Base-by-base conservation (phyloP, 257 asterid species). In the Ilex aquifolium region DNA sequence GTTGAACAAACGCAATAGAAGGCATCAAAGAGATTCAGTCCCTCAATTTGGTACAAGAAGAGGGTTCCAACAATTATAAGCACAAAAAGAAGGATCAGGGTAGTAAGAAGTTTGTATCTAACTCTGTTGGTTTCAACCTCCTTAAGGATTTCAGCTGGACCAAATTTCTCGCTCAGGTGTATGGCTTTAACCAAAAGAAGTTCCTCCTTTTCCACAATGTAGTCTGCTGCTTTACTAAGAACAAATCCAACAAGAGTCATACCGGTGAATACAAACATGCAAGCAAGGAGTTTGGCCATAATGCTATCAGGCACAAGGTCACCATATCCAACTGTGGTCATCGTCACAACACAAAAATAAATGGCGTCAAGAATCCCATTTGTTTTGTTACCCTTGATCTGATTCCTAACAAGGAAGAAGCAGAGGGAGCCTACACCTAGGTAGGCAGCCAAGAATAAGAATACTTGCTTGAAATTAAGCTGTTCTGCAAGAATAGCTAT, bases 251-350 rank as follows among this genome's bases (percentile, higher is more conserved):
- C 61, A 40, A 92, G 58, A 59, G 88, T 89, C 97, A 88, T 87
- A 31, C 97, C 98, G 0, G 97, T 86, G 77, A 92, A 88, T 66
- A 92, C 97, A 46, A 85, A 92, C 52, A 53, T 87, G 59, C 95
- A 86, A 11, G 98, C 93, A 16, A 92, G 93, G 17, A 92, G 89
- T 62, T 92, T 92, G 1, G 97, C 21, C 50, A 77, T 65, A 1
- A 65, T 39, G 57, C 87, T 83, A 31, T 77, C 64, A 15, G 98
- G 98, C 14, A 92, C 95, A 10, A 92, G 86, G 69, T 92, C 98
- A 21, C 98, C 98, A 56, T 92, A 92, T 62, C 98, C 98, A 42
- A 92, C 90, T 7, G 95, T 92, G 21, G 98, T 92, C 97, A 92
- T 92, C 9, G 98, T 92, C 62, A 92, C 97, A 31, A 92, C 83